Base-by-base conservation (phyloP, 306 rosid genomes). In the Luffa aegyptiaca region DNA sequence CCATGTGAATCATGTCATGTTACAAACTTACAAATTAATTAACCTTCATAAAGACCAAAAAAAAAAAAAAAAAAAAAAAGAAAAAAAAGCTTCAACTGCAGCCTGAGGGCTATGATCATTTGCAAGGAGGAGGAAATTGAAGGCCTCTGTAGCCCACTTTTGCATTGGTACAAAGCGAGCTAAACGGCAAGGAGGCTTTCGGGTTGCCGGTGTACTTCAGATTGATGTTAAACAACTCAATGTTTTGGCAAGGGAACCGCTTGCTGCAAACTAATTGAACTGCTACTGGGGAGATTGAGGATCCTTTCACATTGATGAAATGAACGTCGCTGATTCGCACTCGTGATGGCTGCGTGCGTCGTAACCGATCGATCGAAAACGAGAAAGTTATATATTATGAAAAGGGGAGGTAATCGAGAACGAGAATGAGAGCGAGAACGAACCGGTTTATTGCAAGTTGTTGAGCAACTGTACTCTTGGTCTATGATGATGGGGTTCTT, bases 381-480 rank as follows among this genome's bases (percentile, higher is more conserved):
- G 31, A 26, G 31, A 26, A 26, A 26, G 31, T 26, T 26, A 26
- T 26, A 26, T 26, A 26, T 26, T 26, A 42, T 42, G 8, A 42
- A 42, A 42, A 42, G 46, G 9, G 46, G 46, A 56, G 11, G 2
- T 6, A 20, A 11, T 37, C 1, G 13, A 31, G 41, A 48, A 79
- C 7, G 16, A 35, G 42, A 37, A 51, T 2, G 42, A 26, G 8
- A 51, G 9, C 1, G 20, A 33, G 39, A 53, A 70, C 82, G 55
- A 36, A 80, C 82, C 77, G 82, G 66, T 7, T 16, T 80, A 0
- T 69, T 57, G 82, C 82, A 80, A 13, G 26, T 33, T 17, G 18
- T n/a, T 41, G 52, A 42, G 68, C 82, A 80, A 80, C 89, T 86
- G 33, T 90, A 90, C 21, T 79, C 81, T 82, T 90, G 93, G 75